These are phyloP conservation scores for Tetrahymena malaccensis DNA, from an alignment of 73 alveolate genomes.

Conservation along the genomic window DNA sequence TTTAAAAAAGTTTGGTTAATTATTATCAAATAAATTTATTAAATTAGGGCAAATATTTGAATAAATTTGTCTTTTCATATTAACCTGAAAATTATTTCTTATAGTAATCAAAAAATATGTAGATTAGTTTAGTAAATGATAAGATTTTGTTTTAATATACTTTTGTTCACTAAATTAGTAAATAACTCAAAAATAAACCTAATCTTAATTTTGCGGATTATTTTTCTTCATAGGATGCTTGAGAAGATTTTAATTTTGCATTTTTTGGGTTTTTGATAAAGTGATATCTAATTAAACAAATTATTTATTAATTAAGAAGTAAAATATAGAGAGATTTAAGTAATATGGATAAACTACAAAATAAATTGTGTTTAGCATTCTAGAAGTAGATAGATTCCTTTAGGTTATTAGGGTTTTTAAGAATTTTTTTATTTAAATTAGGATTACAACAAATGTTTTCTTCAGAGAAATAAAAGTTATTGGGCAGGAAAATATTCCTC, in stretches of 20 bases:
- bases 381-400: background rate
- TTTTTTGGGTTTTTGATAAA: no score
- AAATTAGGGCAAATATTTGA: background rate
- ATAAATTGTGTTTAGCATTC: background rate
- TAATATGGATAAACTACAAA: background rate
- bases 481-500: slow-evolving; percentile 35
- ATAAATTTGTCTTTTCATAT: background rate
- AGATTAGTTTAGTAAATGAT: background rate
- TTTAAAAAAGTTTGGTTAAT: no score
- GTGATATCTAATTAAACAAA: background rate
- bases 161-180: background rate
- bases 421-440: background rate
- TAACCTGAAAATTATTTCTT: background rate
- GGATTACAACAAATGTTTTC: slow-evolving; percentile 11
- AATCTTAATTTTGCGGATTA: background rate
- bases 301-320: background rate
- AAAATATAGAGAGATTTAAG: background rate
- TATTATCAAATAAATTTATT: no score
- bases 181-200: background rate
- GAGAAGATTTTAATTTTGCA: background rate
- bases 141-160: background rate
- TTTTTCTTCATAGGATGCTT: background rate
- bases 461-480: slow-evolving; percentile 37
- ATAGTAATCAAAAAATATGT: background rate
- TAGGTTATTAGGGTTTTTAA: background rate